Base-by-base conservation (phyloP, 2,329 filamentous ascomycete species). In the Didymella lethalis region DNA sequence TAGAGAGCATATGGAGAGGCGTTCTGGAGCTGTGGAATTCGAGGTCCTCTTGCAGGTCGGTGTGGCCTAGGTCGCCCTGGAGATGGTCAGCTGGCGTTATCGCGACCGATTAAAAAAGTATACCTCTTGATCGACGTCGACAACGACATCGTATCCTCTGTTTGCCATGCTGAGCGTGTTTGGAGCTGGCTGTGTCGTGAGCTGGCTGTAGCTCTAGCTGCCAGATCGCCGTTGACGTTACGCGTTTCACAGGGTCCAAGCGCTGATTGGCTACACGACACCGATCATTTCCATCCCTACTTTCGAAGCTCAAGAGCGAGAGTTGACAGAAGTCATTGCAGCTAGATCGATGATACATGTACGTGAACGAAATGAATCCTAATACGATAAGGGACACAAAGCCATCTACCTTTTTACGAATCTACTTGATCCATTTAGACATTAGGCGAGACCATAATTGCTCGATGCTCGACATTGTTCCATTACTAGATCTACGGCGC, bases 41-140 rank as follows among this genome's bases (percentile, higher is more conserved):
- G 77, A 99, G 93, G 80, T 98, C 95, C 79, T 97, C 94, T 83
- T 97, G 93, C 25, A 99, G 90, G 79, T 99, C 95, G 57, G 95
- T 99, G 81, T 97, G 93, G 72, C 95, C 95, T 76, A 99, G 88
- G 80, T 99, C 95, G 73, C 94, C 94, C 93, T 98, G 76, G 29
- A 28, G 31, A 43, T 49, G 64, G 4, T 74, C 3, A 74, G 69
- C 58, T 52, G 16, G 29, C 16, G 18, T 1, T 18, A n/a, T n/a
- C n/a, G 45, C 25, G 26, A 38, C 7, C 18, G 10, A 28, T 4
- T 51, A 18, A 18, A 14, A 18, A 3, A 26, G 11, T 28, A 43
- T 81, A 96, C 93, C 86, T 98, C 95, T 73, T 95, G 92, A 77
- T 99, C 95, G 55, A 98, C 90, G 73, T 99, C 95, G 60, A 99